Evolutionary conservation across 2,329 filamentous ascomycete genomes (phyloP).

Genomic region (Aspergillus alliaceus): DNA sequence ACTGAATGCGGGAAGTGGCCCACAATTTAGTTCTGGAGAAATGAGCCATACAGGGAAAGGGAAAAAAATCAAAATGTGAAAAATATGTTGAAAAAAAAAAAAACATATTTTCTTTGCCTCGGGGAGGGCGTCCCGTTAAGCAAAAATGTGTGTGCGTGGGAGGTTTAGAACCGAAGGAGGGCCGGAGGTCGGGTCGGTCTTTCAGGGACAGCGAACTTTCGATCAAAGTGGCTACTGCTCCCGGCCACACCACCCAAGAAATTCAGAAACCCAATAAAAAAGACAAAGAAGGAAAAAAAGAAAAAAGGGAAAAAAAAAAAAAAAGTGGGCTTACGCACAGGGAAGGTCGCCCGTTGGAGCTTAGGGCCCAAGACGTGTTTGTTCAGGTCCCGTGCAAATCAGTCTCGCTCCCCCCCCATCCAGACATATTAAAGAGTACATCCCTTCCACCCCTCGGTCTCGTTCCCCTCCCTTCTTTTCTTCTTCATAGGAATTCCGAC

Average conservation of each 20-base stretch:
- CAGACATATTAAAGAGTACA: constrained; percentile 37
- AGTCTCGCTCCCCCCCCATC: constrained; percentile 24
- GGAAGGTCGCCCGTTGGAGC: constrained; percentile 31
- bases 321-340: constrained; percentile 27
- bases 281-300: constrained; percentile 8
- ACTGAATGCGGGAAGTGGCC: constrained; percentile 7
- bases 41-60: constrained; percentile 14
- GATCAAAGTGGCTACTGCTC: constrained; percentile 22
- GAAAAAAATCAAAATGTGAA: constrained; percentile 3
- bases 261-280: not conserved
- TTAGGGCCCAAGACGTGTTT: constrained; percentile 25
- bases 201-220: constrained; percentile 17
- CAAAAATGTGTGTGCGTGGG: constrained; percentile 16
- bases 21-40: constrained; percentile 13
- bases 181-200: constrained; percentile 8
- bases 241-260: constrained; percentile 14
- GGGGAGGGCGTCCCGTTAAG: constrained; percentile 22
- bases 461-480: constrained; percentile 21
- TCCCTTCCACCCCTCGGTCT: constrained; percentile 25
- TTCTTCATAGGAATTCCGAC: constrained; percentile 38
- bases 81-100: constrained; percentile 9
- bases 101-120: constrained; percentile 6
- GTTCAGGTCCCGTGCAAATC: constrained; percentile 29
- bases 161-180: constrained; percentile 5
- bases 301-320: constrained; percentile 15